Conservation (phyloP, 1,139 yeast species). For the Petasospora fabianii region DNA sequence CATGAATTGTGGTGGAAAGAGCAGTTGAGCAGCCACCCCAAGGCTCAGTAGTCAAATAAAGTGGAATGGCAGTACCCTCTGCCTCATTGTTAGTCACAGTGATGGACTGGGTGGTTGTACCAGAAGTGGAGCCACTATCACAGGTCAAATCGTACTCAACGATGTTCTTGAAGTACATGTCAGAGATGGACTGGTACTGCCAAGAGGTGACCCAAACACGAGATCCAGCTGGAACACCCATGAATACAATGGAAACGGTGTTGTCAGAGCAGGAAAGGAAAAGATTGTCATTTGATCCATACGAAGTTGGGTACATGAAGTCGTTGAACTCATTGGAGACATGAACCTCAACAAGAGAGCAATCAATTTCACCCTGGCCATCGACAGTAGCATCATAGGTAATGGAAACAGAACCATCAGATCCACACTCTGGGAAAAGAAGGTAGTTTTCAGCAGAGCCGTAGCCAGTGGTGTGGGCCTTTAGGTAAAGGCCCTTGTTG, state of each 20-base stretch:
- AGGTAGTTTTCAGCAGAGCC: slow-evolving; percentile 30
- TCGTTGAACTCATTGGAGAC: slow-evolving; percentile 30
- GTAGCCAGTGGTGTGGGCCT: slow-evolving; percentile 30
- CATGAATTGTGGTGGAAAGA: slow-evolving; percentile 11
- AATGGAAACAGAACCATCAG: slow-evolving; percentile 27
- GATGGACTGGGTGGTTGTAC: slow-evolving; percentile 7
- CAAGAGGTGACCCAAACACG: slow-evolving; percentile 26
- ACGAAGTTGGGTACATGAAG: slow-evolving; percentile 28
- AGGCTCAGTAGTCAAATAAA: slow-evolving; percentile 25
- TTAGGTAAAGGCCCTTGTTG: slow-evolving; percentile 22
- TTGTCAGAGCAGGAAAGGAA: slow-evolving; percentile 27
- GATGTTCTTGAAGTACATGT: slow-evolving; percentile 14
- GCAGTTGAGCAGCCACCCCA: slow-evolving; percentile 28
- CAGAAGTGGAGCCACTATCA: slow-evolving; percentile 13
- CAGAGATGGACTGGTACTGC: slow-evolving; percentile 17
- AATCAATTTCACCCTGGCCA: slow-evolving; percentile 24
- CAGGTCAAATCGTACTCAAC: slow-evolving; percentile 20
- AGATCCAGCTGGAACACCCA: slow-evolving; percentile 21
- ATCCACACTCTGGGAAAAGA: slow-evolving; percentile 29
- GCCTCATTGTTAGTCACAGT: slow-evolving; percentile 15
- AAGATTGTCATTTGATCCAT: slow-evolving; percentile 18
- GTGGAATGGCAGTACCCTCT: slow-evolving; percentile 19
- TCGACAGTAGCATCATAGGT: slow-evolving; percentile 24
- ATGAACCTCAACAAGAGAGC: slow-evolving; percentile 28
- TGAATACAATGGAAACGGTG: slow-evolving; percentile 7